phyloP scores from a whole-genome alignment of 495 filamentous ascomycete genomes.

The Barbatosphaeria neglecta region DNA sequence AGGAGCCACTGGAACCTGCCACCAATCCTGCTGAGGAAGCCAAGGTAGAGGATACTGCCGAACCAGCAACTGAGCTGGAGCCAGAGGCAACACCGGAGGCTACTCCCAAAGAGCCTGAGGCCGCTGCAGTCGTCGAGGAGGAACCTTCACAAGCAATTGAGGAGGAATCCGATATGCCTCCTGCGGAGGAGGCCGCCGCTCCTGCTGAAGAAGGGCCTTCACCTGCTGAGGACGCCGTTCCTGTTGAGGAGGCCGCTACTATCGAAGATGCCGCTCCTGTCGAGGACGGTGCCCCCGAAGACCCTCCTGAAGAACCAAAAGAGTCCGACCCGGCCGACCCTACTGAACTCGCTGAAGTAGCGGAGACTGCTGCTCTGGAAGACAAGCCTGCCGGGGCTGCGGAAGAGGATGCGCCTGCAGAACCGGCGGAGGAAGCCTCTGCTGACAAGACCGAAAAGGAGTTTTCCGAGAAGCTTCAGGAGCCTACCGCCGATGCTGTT shows the following conservation, averaged over 20 bases:
- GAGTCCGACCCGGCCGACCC: conserved; percentile 13
- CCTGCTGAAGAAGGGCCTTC: conserved; percentile 4
- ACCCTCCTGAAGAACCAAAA: conserved; percentile 8
- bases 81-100: background rate
- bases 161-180: background rate
- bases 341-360: background rate
- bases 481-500: background rate
- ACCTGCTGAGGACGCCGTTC: background rate
- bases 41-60: background rate
- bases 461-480: background rate
- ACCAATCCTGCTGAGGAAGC: background rate
- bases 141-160: background rate
- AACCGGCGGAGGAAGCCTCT: background rate
- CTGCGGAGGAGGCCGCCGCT: background rate
- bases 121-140: background rate
- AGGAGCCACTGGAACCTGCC: background rate
- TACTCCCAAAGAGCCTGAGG: background rate
- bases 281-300: conserved; percentile 1
- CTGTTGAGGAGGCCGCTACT: conserved; percentile 1
- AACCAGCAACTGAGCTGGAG: background rate
- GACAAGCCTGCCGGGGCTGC: background rate
- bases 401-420: background rate
- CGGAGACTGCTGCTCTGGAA: background rate
- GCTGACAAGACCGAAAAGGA: background rate
- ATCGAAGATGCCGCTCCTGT: background rate